These are phyloP conservation scores for Colletotrichum aenigma DNA, from an alignment of 2,329 filamentous ascomycete genomes.

Conservation along the genomic window DNA sequence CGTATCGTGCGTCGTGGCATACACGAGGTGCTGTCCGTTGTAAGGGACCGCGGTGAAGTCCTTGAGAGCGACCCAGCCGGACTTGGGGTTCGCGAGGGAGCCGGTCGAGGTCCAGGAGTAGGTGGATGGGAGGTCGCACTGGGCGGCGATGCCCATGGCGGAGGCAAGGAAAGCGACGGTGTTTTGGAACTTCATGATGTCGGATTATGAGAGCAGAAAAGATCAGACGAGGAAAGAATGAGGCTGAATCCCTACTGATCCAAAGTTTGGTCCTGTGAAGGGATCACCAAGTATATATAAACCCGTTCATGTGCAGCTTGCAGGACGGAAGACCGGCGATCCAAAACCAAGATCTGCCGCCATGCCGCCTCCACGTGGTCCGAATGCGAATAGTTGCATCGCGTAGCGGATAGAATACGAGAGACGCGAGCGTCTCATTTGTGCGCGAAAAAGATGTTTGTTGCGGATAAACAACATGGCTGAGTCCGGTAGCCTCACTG, in stretches of 20 bases:
- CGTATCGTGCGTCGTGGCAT: constrained; percentile 53
- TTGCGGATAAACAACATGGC: neutral
- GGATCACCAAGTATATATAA: neutral
- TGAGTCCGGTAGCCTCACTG: neutral
- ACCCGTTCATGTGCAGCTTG: neutral
- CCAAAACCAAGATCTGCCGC: neutral
- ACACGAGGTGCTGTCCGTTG: constrained; percentile 66
- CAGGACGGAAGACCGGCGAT: neutral
- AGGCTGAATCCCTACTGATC: neutral
- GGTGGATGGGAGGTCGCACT: constrained; percentile 57
- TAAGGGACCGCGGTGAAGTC: constrained; percentile 63
- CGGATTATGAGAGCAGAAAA: neutral
- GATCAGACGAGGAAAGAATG: neutral
- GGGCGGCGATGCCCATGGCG: constrained; percentile 21
- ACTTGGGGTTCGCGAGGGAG: constrained; percentile 54
- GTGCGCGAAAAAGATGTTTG: neutral
- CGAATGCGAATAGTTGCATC: neutral
- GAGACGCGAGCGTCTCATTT: neutral
- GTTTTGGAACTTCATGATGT: neutral
- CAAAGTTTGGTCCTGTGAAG: neutral
- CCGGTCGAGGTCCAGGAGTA: constrained; percentile 60
- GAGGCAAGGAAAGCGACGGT: constrained; percentile 21
- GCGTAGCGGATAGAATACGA: neutral
- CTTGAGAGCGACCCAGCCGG: constrained; percentile 63
- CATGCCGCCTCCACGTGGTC: neutral